These are phyloP conservation scores for Lasiosphaeria hispida DNA, from an alignment of 495 filamentous ascomycete genomes.

Conservation along the genomic window DNA sequence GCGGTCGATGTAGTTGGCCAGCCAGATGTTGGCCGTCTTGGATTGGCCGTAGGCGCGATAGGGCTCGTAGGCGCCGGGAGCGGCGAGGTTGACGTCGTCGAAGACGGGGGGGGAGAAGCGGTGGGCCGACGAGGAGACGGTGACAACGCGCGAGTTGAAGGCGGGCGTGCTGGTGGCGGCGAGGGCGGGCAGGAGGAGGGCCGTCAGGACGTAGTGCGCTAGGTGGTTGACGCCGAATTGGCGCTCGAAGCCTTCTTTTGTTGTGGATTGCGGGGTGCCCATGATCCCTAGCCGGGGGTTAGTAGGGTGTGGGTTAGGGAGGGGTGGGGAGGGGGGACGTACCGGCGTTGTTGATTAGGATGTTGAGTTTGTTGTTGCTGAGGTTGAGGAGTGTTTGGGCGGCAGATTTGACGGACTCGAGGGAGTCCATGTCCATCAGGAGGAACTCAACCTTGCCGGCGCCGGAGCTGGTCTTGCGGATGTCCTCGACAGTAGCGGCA, in stretches of 20 bases:
- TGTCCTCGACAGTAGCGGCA: background rate
- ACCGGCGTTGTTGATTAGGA: conserved; percentile 33
- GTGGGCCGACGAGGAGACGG: conserved; percentile 1
- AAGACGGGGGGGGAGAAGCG: background rate
- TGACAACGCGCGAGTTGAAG: conserved; percentile 10
- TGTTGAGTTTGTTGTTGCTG: conserved; percentile 30
- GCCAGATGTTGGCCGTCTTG: conserved; percentile 17
- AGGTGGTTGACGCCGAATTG: conserved; percentile 28
- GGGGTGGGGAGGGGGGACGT: background rate
- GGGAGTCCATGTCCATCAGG: conserved; percentile 25
- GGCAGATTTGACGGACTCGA: conserved; percentile 5
- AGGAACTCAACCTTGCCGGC: conserved; percentile 12
- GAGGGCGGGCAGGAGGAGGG: conserved; percentile 1
- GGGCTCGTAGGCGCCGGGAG: conserved; percentile 5
- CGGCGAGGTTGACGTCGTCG: conserved; percentile 9
- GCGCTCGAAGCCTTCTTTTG: conserved; percentile 46
- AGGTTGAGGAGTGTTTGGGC: conserved; percentile 11
- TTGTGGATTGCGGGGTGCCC: conserved; percentile 33
- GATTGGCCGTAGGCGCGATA: conserved; percentile 6
- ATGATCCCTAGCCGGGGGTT: conserved; percentile 31
- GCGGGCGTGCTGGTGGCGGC: background rate
- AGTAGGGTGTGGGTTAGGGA: background rate
- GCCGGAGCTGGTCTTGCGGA: conserved; percentile 3
- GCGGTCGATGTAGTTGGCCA: conserved; percentile 13
- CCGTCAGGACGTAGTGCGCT: conserved; percentile 6